Base-by-base conservation (phyloP, 2,329 filamentous ascomycete species). In the Colletotrichum liriopes region DNA sequence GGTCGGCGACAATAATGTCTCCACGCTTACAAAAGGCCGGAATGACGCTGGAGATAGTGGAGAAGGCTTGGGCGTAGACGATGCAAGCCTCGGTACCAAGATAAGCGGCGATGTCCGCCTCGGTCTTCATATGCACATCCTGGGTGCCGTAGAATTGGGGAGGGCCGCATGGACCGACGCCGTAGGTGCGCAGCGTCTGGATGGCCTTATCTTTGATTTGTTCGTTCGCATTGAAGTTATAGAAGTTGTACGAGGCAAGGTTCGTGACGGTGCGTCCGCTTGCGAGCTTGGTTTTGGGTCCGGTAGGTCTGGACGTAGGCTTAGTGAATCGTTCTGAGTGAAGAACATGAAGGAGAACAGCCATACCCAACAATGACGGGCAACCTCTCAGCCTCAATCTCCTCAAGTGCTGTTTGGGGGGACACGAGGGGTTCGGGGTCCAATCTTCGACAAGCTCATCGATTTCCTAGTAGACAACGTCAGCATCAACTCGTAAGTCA, bases 91-190 rank as follows among this genome's bases (percentile, higher is more conserved):
- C 91, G 1, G 94, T 94, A 32, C 96, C 96, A 35, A 99, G 84
- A 80, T 96, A 97, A 12, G 93, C 90, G 32, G 96, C 95, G 79
- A 99, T 95, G 81, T 98, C 96, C 68, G 94, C 91, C 84, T 99
- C 96, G 20, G 94, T 95, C 86, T 97, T 96, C 90, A 98, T 96
- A 83, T 99, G 96, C 56, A 98, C 95, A 83, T 99, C 96, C 82
- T 98, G 96, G 41, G 95, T 99, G 75, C 95, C 96, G 84, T 99
- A 99, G 85, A 99, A 99, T 75, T 97, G 95, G 7, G 96, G 96
- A 23, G 96, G 96, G 26, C 96, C 96, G 81, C 96, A 99, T 69
- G 96, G 96, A 11, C 96, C 97, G 51, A 99, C 97, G 68, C 96
- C 96, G 78, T 99, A 99, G 26, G 94, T 97, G 72, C 96, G 93